Conservation (phyloP, 305 asterid genomes). For the Fraxinus sp. region DNA sequence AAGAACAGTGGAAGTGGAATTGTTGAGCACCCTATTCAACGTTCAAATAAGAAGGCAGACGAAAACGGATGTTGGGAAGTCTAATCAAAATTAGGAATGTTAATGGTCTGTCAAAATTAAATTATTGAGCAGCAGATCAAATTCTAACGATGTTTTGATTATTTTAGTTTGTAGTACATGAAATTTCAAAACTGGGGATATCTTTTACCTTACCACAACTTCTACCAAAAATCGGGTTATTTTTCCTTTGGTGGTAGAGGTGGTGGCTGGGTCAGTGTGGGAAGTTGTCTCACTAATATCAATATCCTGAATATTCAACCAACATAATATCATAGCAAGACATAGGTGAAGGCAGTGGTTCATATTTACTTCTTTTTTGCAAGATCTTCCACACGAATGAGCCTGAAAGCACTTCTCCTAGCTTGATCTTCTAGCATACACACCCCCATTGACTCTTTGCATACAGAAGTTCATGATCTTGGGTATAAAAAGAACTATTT, state of each 20-base stretch:
- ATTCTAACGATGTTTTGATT: background rate
- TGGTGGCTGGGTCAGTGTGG: background rate
- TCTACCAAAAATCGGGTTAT: constrained; percentile 22
- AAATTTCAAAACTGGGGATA: background rate
- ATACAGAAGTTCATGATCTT: background rate
- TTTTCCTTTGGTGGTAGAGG: background rate
- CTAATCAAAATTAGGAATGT: background rate
- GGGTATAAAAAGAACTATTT: background rate
- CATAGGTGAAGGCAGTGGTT: background rate
- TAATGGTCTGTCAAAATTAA: background rate
- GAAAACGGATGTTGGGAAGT: background rate
- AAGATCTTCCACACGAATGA: background rate
- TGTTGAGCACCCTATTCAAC: background rate
- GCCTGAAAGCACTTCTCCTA: background rate
- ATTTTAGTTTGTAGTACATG: background rate
- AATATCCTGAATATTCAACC: background rate
- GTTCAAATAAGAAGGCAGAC: background rate
- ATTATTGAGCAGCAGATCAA: background rate
- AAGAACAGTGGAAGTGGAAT: background rate
- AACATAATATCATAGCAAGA: background rate
- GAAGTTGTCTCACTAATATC: background rate
- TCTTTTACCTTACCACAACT: background rate
- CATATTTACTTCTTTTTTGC: background rate
- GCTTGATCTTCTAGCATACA: background rate
- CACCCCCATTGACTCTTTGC: background rate